A percentile compares a stretch with the other conserved stretches of the same genome.
Conservation (phyloP, 257 asterid genomes). For the Linaria vulgaris region DNA sequence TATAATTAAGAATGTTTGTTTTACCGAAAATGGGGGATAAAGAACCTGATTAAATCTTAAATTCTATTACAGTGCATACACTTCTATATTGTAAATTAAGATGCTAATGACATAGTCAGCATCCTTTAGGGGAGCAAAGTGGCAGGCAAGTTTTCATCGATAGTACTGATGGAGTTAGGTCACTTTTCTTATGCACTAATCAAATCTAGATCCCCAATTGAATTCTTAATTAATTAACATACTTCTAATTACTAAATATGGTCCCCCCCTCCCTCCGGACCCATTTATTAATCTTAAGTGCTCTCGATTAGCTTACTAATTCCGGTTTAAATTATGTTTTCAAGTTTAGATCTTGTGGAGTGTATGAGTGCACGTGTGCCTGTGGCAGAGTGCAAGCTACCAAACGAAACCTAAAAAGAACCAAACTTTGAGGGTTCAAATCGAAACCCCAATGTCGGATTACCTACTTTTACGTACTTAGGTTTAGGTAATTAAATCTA, state of each 20-base stretch:
- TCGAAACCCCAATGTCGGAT: conserved; percentile 32
- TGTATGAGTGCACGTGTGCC: conserved; percentile 25
- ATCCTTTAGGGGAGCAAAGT: conserved; percentile 25
- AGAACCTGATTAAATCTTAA: no score
- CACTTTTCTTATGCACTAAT: conserved; percentile 29
- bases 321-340: conserved; percentile 12
- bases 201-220: conserved; percentile 11
- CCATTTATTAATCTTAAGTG: conserved; percentile 6
- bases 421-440: conserved; percentile 27
- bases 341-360: conserved; percentile 20
- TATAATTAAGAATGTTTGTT: no score
- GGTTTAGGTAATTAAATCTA: neutral
- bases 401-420: conserved; percentile 50
- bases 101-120: conserved; percentile 22
- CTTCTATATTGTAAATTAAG: neutral
- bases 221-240: neutral
- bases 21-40: no score
- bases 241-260: neutral
- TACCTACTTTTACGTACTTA: conserved; percentile 22
- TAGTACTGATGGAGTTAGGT: conserved; percentile 34
- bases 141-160: conserved; percentile 33
- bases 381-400: conserved; percentile 40
- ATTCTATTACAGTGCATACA: no score
- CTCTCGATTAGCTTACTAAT: conserved; percentile 29
- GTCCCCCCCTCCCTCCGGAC: conserved; percentile 28